Conservation (phyloP, 192 early-diverging fungal genomes). For the Martensiomyces pterosporus region DNA sequence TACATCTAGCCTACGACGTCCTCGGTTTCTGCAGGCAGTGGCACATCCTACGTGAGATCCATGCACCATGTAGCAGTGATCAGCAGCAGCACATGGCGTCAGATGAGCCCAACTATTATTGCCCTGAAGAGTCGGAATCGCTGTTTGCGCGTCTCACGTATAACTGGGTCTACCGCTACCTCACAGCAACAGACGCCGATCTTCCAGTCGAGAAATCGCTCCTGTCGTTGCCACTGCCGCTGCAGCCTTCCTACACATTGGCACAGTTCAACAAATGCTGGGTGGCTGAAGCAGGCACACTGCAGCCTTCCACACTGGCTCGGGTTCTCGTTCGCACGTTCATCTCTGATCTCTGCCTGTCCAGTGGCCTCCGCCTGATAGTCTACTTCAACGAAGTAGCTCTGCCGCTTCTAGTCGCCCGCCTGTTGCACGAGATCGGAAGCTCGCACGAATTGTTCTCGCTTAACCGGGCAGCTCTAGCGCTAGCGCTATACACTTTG, state of each 20-base stretch:
- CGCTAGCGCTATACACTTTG: conserved; percentile 2
- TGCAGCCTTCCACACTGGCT: conserved; percentile 6
- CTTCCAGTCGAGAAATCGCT: neutral
- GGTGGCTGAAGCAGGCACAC: conserved; percentile 1
- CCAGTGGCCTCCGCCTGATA: conserved; percentile 17
- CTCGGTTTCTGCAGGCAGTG: too few relatives aligned
- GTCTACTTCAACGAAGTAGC: conserved; percentile 16
- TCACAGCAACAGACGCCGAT: neutral
- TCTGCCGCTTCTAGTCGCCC: conserved; percentile 18
- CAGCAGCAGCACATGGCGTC: too few relatives aligned
- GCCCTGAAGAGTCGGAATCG: neutral
- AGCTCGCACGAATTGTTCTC: neutral
- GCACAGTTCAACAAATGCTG: conserved; percentile 9
- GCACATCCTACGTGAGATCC: too few relatives aligned
- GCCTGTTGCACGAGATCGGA: conserved; percentile 14
- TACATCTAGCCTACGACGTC: too few relatives aligned
- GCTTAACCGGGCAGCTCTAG: neutral
- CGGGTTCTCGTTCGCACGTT: conserved; percentile 16
- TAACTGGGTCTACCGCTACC: conserved; percentile 23
- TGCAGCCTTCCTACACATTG: conserved; percentile 1
- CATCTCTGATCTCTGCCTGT: conserved; percentile 7
- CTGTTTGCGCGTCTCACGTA: conserved; percentile 28
- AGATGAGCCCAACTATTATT: too few relatives aligned
- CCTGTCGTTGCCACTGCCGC: neutral
- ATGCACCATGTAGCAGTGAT: too few relatives aligned